Base-by-base conservation (phyloP, 169 alveolate species). In the Babesia divergens region DNA sequence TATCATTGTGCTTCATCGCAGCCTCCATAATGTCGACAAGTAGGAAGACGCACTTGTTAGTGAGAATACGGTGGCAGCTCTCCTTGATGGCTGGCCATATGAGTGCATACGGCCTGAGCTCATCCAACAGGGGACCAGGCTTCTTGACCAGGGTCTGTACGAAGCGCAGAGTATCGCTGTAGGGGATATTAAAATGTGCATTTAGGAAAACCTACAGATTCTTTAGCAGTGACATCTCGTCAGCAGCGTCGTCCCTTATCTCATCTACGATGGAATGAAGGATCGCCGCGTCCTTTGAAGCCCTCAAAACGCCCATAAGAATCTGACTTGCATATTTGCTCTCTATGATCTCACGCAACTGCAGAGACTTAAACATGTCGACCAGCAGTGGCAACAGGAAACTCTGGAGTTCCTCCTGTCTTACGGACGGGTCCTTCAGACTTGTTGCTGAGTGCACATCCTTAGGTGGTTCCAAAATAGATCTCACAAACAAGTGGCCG, bases 11-110 rank as follows among this genome's bases (percentile, higher is more conserved):
- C 65, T 32, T 51, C 29, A 42, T 35, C 13, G 74, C 68, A 40
- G 84, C 68, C 58, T 75, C 84, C 46, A 65, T 43, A 24, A 77
- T 56, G 44, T 67, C 74, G 3, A 77, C 74, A n/a, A 77, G 58
- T 1, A 77, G 38, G 52, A 77, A 77, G 8, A 77, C 76, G 22
- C 72, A 35, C 51, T 69, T 51, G 22, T 67, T 37, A 8, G 34
- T 9, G 54, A 77, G 18, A 9, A 77, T 46, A 35, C 68, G 62
- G 18, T 77, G 8, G 16, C 29, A 56, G 26, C 32, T 53, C 11
- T 22, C 13, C 35, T 77, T 77, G 20, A 77, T 60, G 11, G 18
- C 32, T 2, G 67, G 74, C 86, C 86, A 77, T 32, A 74, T 31
- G 6, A 22, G 51, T n/a, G 47, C 68, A 26, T 38, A 43, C 18